Conservation (phyloP, 352 stramenopile genomes). For the Phytophthora pini region DNA sequence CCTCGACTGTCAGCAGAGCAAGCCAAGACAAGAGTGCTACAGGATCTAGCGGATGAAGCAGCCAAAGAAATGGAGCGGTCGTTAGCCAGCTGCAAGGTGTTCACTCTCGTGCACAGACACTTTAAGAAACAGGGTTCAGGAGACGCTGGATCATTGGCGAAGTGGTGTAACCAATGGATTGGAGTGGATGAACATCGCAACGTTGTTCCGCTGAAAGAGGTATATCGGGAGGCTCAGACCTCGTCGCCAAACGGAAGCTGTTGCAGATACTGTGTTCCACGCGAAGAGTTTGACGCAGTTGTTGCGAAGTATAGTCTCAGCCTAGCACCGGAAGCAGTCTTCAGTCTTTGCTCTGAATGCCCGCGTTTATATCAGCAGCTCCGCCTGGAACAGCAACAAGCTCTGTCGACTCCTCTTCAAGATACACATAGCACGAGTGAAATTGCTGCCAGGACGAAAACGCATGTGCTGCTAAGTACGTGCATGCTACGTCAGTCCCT, state of each 20-base stretch:
- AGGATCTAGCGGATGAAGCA: constrained; percentile 24
- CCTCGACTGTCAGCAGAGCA: constrained; percentile 24
- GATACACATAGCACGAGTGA: constrained; percentile 8
- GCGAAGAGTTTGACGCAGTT: constrained; percentile 11
- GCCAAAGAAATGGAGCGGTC: constrained; percentile 10
- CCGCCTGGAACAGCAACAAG: constrained; percentile 10
- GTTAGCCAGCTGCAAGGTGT: constrained; percentile 25
- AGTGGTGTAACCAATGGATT: constrained; percentile 26
- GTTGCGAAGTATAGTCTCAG: constrained; percentile 6
- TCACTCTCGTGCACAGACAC: constrained; percentile 39
- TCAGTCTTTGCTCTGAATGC: constrained; percentile 33
- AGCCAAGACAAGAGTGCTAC: constrained; percentile 28
- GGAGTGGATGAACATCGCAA: constrained; percentile 30
- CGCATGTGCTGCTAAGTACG: constrained; percentile 28
- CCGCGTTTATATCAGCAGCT: constrained; percentile 20
- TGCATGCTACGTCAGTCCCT: constrained; percentile 43
- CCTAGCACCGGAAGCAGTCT: constrained; percentile 7
- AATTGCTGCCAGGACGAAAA: constrained; percentile 1
- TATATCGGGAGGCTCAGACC: background rate
- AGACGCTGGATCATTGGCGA: background rate
- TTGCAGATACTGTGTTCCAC: constrained; percentile 22
- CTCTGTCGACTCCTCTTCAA: constrained; percentile 10
- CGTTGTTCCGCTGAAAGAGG: constrained; percentile 34
- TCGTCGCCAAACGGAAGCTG: constrained; percentile 1
- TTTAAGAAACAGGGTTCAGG: constrained; percentile 1